These are phyloP conservation scores for Melanogaster broomeanus DNA, from an alignment of 768 basidiomycete genomes.

Conservation along the genomic window DNA sequence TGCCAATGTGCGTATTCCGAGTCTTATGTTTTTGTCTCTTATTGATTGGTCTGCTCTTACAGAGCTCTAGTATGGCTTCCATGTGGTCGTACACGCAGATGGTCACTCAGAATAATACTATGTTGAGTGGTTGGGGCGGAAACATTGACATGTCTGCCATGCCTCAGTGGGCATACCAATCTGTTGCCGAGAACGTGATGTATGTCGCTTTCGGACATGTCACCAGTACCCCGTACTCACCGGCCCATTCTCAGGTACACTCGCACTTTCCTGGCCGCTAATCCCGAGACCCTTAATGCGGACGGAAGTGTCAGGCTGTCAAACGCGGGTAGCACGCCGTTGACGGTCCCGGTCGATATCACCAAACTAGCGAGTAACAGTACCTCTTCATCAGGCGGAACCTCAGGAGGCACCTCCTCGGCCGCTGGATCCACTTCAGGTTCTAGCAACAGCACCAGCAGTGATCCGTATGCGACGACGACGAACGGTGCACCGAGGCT, in stretches of 20 bases:
- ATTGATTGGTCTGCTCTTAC: slow-evolving; percentile 4
- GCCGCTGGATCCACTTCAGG: slow-evolving; percentile 18
- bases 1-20: slow-evolving; percentile 40
- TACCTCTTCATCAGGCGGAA: slow-evolving; percentile 23
- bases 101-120: slow-evolving; percentile 46
- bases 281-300: slow-evolving; percentile 50
- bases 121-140: slow-evolving; percentile 60
- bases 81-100: slow-evolving; percentile 54
- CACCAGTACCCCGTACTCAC: slow-evolving; percentile 1
- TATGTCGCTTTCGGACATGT: slow-evolving; percentile 10
- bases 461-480: slow-evolving; percentile 3
- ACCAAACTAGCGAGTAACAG: slow-evolving; percentile 38
- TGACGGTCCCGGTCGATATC: slow-evolving; percentile 65
- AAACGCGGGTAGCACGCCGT: slow-evolving; percentile 41
- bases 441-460: slow-evolving; percentile 15
- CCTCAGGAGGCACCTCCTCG: slow-evolving; percentile 23
- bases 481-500: slow-evolving; percentile 48
- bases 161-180: slow-evolving; percentile 53
- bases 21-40: neutral
- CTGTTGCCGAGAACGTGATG: slow-evolving; percentile 59
- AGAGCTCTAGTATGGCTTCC: slow-evolving; percentile 58
- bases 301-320: slow-evolving; percentile 56
- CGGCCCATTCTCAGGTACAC: slow-evolving; percentile 31
- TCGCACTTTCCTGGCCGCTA: slow-evolving; percentile 45
- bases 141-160: slow-evolving; percentile 59